Evolutionary conservation across 148 eudicot species (phyloP).

Genomic region (Rhododendron williamsianum): DNA sequence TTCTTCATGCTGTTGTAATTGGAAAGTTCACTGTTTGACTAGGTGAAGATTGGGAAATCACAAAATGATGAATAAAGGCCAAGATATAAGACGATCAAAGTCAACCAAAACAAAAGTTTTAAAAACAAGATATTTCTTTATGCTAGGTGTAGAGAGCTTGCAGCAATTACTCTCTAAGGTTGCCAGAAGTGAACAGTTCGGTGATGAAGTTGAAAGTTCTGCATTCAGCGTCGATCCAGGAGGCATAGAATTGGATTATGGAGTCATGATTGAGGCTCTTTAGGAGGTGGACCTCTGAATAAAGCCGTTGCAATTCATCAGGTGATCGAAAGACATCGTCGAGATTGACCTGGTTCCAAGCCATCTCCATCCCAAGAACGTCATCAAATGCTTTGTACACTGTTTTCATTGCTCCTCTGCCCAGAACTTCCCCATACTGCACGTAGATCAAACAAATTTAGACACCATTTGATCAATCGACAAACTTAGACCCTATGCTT

Average conservation of each 20-base stretch:
- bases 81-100: not conserved
- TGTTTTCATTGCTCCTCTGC: constrained; percentile 81
- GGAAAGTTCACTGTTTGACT: not conserved
- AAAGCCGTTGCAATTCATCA: constrained; percentile 55
- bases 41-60: not conserved
- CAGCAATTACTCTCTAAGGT: constrained; percentile 69
- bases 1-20: not conserved
- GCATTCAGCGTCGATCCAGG: constrained; percentile 62
- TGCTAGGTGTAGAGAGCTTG: constrained; percentile 3
- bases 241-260: constrained; percentile 55
- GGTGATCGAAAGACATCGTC: constrained; percentile 49
- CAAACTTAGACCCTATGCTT: not conserved
- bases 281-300: constrained; percentile 84
- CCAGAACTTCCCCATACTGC: constrained; percentile 67
- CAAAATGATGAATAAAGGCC: not conserved
- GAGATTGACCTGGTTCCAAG: constrained; percentile 83
- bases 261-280: constrained; percentile 64
- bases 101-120: not conserved
- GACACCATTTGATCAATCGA: not conserved
- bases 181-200: constrained; percentile 91
- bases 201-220: constrained; percentile 90
- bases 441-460: not conserved
- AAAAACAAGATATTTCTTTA: not conserved
- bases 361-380: constrained; percentile 78
- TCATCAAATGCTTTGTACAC: constrained; percentile 82